A percentile compares a stretch with the other conserved stretches of the same genome.
Conservation (phyloP, 2,329 filamentous ascomycete genomes). For the Fusarium bulbicola region DNA sequence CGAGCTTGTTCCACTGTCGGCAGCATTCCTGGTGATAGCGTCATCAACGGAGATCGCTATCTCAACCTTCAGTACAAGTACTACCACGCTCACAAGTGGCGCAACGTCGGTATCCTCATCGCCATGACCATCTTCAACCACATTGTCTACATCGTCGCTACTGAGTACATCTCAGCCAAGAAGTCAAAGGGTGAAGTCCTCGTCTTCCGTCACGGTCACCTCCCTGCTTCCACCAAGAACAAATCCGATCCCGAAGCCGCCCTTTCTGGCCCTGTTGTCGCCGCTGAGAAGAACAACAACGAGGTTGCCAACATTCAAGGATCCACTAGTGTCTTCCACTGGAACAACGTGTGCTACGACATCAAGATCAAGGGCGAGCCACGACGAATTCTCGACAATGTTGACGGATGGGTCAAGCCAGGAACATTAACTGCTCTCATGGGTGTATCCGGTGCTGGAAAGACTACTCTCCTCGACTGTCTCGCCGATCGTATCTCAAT, state of each 20-base stretch:
- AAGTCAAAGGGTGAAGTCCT: constrained; percentile 70
- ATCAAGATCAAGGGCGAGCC: constrained; percentile 74
- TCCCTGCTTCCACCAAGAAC: constrained; percentile 23
- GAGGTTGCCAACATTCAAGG: constrained; percentile 37
- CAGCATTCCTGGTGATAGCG: constrained; percentile 53
- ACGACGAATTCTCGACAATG: constrained; percentile 73
- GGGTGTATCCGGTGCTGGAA: constrained; percentile 61
- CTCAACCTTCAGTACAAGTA: constrained; percentile 59
- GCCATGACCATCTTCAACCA: constrained; percentile 60
- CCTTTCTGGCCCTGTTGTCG: constrained; percentile 23
- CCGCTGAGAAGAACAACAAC: constrained; percentile 30
- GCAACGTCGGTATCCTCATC: constrained; percentile 66
- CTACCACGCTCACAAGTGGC: constrained; percentile 58
- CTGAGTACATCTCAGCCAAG: constrained; percentile 57
- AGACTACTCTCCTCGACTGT: constrained; percentile 72
- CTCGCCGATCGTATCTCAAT: constrained; percentile 76
- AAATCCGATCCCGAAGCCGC: constrained; percentile 38
- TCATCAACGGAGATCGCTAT: constrained; percentile 59
- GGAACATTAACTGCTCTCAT: constrained; percentile 77
- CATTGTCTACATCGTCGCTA: constrained; percentile 58
- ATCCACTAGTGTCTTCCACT: constrained; percentile 66
- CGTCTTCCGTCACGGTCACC: constrained; percentile 61
- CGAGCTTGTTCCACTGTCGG: constrained; percentile 60
- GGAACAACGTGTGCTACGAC: constrained; percentile 78
- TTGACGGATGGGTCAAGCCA: constrained; percentile 80